Evolutionary conservation across 805 yeast species (phyloP).

Genomic region (Saturnispora dispora): DNA sequence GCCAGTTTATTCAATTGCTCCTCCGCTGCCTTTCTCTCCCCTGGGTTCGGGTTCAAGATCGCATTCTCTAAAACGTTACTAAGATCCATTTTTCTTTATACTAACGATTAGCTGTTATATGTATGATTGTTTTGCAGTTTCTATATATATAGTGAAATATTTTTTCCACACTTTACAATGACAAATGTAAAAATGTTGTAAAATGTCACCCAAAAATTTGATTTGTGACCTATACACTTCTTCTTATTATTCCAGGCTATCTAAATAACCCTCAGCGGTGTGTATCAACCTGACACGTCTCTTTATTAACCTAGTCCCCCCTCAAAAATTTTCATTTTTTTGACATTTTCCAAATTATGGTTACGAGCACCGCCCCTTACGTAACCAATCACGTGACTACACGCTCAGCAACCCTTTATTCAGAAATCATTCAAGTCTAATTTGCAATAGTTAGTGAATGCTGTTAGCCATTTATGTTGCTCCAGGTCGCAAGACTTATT

Average conservation of each 20-base stretch:
- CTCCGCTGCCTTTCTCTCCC: conserved; percentile 69
- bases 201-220: neutral
- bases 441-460: neutral
- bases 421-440: neutral
- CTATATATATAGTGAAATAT: neutral
- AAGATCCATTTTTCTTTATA: conserved; percentile 42
- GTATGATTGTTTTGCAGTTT: neutral
- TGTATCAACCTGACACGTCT: neutral
- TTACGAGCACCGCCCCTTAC: conserved; percentile 4
- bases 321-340: neutral
- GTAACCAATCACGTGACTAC: neutral
- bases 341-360: neutral
- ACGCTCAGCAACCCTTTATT: conserved; percentile 1
- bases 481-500: conserved; percentile 25
- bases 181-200: neutral
- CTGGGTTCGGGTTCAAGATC: conserved; percentile 57
- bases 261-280: neutral
- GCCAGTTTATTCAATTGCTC: conserved; percentile 63
- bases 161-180: neutral
- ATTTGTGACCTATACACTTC: neutral
- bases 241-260: neutral
- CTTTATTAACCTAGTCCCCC: neutral
- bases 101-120: neutral
- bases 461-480: neutral
- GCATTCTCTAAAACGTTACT: conserved; percentile 71